A percentile compares a stretch with the other conserved stretches of the same genome.
Evolutionary conservation across 768 basidiomycete genomes (phyloP).

Genomic region (Crucibulum laeve): DNA sequence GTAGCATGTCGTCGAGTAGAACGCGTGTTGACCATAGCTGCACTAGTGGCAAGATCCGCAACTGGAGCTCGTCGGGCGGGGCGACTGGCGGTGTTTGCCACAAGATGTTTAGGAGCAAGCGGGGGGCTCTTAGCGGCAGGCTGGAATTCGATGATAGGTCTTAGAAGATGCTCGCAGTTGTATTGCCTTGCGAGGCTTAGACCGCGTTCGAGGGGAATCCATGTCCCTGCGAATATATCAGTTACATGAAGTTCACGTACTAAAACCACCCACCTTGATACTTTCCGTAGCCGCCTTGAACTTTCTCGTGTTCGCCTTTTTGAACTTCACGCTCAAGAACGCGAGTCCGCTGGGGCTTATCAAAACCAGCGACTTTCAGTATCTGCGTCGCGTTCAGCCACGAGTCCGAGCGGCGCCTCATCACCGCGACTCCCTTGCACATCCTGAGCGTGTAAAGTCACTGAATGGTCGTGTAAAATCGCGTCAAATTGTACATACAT

Average conservation of each 20-base stretch:
- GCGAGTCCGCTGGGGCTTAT: conserved; percentile 96
- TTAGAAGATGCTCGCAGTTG: conserved; percentile 80
- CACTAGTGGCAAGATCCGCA: conserved; percentile 25
- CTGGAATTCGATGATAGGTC: conserved; percentile 92
- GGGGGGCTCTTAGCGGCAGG: conserved; percentile 90
- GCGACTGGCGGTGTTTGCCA: conserved; percentile 58
- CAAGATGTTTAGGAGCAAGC: conserved; percentile 93
- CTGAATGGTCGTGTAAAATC: conserved; percentile 29
- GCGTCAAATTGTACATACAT: conserved; percentile 57
- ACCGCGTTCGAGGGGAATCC: conserved; percentile 95
- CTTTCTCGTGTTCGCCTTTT: conserved; percentile 98
- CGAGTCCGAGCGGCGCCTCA: conserved; percentile 92
- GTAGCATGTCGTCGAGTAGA: conserved; percentile 52
- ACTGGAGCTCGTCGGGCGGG: conserved; percentile 42
- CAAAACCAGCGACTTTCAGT: conserved; percentile 97
- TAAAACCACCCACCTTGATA: conserved; percentile 76
- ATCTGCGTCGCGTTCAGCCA: conserved; percentile 99
- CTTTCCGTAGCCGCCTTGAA: conserved; percentile 99
- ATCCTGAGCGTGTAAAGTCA: conserved; percentile 60
- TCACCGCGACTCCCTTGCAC: conserved; percentile 94
- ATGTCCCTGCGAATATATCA: conserved; percentile 65
- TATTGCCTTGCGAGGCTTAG: conserved; percentile 86
- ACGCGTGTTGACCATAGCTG: conserved; percentile 48
- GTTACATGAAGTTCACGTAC: conserved; percentile 9
- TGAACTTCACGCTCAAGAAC: conserved; percentile 98